Evolutionary conservation across 352 stramenopile species (phyloP).

Genomic region (Pythium aquatile): DNA sequence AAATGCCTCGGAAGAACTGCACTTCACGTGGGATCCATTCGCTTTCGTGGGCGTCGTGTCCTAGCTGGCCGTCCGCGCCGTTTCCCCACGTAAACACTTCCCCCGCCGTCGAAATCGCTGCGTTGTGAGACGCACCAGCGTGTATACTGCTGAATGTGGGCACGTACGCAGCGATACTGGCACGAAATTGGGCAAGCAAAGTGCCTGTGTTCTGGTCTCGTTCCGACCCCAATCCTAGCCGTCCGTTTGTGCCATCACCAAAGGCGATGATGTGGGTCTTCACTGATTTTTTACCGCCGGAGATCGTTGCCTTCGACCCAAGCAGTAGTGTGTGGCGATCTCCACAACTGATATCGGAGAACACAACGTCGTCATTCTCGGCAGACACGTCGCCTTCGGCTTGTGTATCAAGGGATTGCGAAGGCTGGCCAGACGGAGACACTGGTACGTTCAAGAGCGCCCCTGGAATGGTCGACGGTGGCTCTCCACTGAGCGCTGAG

Average conservation of each 20-base stretch:
- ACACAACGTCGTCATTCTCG: conserved; percentile 35
- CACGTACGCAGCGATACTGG: conserved; percentile 14
- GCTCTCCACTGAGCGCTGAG: conserved; percentile 1
- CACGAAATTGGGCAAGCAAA: conserved; percentile 40
- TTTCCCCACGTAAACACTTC: conserved; percentile 72
- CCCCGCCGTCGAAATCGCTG: conserved; percentile 44
- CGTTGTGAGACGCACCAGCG: conserved; percentile 49
- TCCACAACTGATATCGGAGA: conserved; percentile 63
- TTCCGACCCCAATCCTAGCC: conserved; percentile 57
- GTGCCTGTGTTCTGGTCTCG: conserved; percentile 39
- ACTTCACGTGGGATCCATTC: conserved; percentile 63
- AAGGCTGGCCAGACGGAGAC: neutral
- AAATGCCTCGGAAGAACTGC: conserved; percentile 39
- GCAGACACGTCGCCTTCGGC: conserved; percentile 12
- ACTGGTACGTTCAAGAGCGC: neutral
- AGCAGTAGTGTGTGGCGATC: conserved; percentile 66
- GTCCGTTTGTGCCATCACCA: conserved; percentile 66
- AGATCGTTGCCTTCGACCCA: conserved; percentile 5
- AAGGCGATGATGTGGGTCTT: conserved; percentile 59
- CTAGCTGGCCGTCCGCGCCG: conserved; percentile 55
- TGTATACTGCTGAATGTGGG: conserved; percentile 43
- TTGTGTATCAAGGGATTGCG: neutral
- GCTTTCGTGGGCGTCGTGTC: conserved; percentile 42
- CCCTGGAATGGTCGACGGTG: conserved; percentile 17
- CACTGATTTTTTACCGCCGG: conserved; percentile 5